These are phyloP conservation scores for Polygonum maritimum DNA, from an alignment of 148 eudicot species.

Conservation along the genomic window DNA sequence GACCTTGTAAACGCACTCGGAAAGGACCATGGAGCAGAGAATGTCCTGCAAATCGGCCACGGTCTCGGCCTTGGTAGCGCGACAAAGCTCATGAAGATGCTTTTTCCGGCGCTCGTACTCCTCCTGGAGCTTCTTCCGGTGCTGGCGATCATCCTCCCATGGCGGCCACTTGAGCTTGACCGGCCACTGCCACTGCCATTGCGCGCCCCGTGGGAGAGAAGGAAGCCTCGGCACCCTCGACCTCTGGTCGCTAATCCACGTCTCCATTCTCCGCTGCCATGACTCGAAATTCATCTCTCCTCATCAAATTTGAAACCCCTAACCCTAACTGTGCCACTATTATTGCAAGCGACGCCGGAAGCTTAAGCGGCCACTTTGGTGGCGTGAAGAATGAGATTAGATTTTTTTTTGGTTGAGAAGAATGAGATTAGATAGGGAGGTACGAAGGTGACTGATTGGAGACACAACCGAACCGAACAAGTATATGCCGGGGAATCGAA, in stretches of 20 bases:
- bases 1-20: slow-evolving; percentile 98
- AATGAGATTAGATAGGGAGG: not conserved
- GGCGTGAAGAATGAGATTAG: not conserved
- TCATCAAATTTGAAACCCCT: slow-evolving; percentile 13
- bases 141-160: slow-evolving; percentile 58
- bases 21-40: slow-evolving; percentile 85
- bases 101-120: slow-evolving; percentile 59
- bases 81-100: slow-evolving; percentile 57
- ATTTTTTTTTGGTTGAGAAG: no score
- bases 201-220: slow-evolving; percentile 43
- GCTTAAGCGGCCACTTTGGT: not conserved
- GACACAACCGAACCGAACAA: not conserved
- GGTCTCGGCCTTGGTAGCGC: slow-evolving; percentile 72
- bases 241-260: slow-evolving; percentile 74
- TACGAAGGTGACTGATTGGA: not conserved
- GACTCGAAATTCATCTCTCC: slow-evolving; percentile 49
- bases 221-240: slow-evolving; percentile 50
- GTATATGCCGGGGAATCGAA: slow-evolving; percentile 36
- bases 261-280: slow-evolving; percentile 56
- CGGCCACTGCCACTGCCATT: slow-evolving; percentile 51
- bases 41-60: slow-evolving; percentile 89
- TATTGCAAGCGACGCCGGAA: not conserved
- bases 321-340: not conserved
- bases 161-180: slow-evolving; percentile 53
- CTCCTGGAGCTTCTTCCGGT: slow-evolving; percentile 53